Conservation (phyloP, 805 yeast species). For the Wickerhamomyces hampshirensis region DNA sequence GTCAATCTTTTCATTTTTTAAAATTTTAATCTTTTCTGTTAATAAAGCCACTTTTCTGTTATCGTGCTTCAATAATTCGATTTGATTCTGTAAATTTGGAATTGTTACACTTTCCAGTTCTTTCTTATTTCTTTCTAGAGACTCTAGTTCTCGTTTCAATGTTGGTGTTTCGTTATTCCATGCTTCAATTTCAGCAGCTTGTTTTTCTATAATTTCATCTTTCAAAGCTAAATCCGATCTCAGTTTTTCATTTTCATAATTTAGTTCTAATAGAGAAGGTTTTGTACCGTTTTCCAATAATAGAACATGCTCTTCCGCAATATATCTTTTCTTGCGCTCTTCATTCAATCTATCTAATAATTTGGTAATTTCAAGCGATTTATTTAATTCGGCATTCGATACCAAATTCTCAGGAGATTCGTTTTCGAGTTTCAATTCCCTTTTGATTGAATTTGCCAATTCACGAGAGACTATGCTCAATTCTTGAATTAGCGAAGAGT, state of each 20-base stretch:
- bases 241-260: constrained; percentile 51
- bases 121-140: constrained; percentile 35
- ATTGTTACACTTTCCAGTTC: constrained; percentile 38
- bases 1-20: constrained; percentile 28
- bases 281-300: constrained; percentile 46
- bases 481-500: constrained; percentile 54
- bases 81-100: constrained; percentile 42
- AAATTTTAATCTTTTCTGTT: constrained; percentile 24
- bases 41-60: constrained; percentile 19
- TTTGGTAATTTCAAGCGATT: constrained; percentile 41
- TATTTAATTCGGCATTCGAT: constrained; percentile 23
- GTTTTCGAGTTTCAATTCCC: constrained; percentile 61
- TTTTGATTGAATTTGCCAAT: constrained; percentile 62
- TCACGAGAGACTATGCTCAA: constrained; percentile 66
- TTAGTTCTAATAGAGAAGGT: constrained; percentile 52
- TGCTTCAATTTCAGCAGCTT: constrained; percentile 41
- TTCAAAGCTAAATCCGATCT: constrained; percentile 42
- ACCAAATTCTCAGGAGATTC: not conserved
- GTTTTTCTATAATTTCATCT: constrained; percentile 43
- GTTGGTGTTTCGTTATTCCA: constrained; percentile 31
- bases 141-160: constrained; percentile 35
- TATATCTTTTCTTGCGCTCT: constrained; percentile 60
- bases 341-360: constrained; percentile 54
- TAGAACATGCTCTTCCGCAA: constrained; percentile 67
- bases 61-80: constrained; percentile 29